Evolutionary conservation across 495 filamentous ascomycete species (phyloP).

Genomic region (Friedmanniomyces endolithicus): DNA sequence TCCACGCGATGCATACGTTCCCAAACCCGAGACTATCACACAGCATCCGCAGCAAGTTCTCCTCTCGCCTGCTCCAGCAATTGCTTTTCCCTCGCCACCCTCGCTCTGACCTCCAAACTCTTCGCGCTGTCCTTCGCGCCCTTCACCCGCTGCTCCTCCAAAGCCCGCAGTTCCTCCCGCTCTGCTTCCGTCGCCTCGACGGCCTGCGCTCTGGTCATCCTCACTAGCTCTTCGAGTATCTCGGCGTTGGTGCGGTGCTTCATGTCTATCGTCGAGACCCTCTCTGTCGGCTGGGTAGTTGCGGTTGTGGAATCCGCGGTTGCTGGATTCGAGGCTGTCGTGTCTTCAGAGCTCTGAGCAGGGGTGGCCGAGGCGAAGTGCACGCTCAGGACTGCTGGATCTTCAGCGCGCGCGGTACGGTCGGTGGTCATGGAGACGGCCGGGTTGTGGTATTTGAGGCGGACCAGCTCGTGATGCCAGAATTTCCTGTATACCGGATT

Average conservation of each 20-base stretch:
- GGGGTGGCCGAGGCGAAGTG: slow-evolving; percentile 40
- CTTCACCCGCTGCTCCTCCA: slow-evolving; percentile 44
- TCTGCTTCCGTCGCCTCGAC: slow-evolving; percentile 52
- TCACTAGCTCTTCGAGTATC: slow-evolving; percentile 58
- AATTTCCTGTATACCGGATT: slow-evolving; percentile 49
- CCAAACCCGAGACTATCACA: not conserved
- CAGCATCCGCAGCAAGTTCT: slow-evolving; percentile 15
- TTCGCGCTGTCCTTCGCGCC: slow-evolving; percentile 45
- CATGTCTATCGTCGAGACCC: slow-evolving; percentile 46
- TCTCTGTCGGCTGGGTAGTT: slow-evolving; percentile 30
- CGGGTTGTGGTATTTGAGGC: slow-evolving; percentile 91
- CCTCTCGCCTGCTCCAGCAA: slow-evolving; percentile 28
- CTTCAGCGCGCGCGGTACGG: slow-evolving; percentile 44
- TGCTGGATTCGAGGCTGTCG: slow-evolving; percentile 26
- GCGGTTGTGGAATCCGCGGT: slow-evolving; percentile 22
- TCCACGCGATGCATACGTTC: too few relatives aligned
- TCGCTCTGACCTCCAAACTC: slow-evolving; percentile 48
- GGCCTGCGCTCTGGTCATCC: slow-evolving; percentile 52
- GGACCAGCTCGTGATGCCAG: slow-evolving; percentile 69
- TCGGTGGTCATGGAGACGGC: slow-evolving; percentile 67
- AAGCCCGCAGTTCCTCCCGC: slow-evolving; percentile 39
- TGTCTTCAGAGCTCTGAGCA: slow-evolving; percentile 25
- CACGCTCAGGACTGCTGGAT: slow-evolving; percentile 57
- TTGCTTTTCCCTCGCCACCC: slow-evolving; percentile 49
- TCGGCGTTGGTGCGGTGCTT: slow-evolving; percentile 45